phyloP scores from a whole-genome alignment of 2,329 filamentous ascomycete genomes.

The Xylariaceae sp. region DNA sequence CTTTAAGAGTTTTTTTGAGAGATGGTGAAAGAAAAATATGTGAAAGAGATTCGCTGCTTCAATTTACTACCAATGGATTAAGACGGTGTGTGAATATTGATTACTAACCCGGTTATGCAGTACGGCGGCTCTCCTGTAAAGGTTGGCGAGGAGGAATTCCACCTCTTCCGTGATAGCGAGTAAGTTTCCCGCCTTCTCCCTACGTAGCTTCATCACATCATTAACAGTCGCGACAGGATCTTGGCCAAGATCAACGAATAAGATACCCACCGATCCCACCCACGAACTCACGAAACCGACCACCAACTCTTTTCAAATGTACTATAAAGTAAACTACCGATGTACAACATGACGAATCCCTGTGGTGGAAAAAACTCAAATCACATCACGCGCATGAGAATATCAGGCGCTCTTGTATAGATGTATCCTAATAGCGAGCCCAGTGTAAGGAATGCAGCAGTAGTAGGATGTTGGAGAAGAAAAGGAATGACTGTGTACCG shows the following conservation, averaged over 20 bases:
- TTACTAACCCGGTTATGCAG: slow-evolving; percentile 39
- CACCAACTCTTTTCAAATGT: slow-evolving; percentile 17
- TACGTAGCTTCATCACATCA: slow-evolving; percentile 3
- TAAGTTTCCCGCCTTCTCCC: slow-evolving; percentile 50
- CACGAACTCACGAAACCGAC: slow-evolving; percentile 26
- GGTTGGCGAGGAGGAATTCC: slow-evolving; percentile 95
- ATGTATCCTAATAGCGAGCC: slow-evolving; percentile 5
- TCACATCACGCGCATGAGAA: not conserved
- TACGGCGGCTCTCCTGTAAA: slow-evolving; percentile 94
- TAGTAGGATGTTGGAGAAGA: not conserved
- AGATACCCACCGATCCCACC: slow-evolving; percentile 30
- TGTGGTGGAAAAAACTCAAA: slow-evolving; percentile 5
- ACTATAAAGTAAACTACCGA: slow-evolving; percentile 10
- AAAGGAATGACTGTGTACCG: not conserved
- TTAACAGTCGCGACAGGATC: slow-evolving; percentile 55
- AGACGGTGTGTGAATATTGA: slow-evolving; percentile 9
- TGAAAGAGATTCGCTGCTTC: not conserved
- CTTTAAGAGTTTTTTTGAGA: not conserved
- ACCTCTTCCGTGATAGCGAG: slow-evolving; percentile 96
- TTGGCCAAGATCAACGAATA: slow-evolving; percentile 99
- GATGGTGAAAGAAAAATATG: not conserved
- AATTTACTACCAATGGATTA: not conserved
- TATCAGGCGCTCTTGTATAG: not conserved
- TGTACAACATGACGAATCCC: slow-evolving; percentile 16
- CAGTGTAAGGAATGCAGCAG: not conserved